Conservation (phyloP, 192 early-diverging fungal genomes). For the Coemansia sp. region DNA sequence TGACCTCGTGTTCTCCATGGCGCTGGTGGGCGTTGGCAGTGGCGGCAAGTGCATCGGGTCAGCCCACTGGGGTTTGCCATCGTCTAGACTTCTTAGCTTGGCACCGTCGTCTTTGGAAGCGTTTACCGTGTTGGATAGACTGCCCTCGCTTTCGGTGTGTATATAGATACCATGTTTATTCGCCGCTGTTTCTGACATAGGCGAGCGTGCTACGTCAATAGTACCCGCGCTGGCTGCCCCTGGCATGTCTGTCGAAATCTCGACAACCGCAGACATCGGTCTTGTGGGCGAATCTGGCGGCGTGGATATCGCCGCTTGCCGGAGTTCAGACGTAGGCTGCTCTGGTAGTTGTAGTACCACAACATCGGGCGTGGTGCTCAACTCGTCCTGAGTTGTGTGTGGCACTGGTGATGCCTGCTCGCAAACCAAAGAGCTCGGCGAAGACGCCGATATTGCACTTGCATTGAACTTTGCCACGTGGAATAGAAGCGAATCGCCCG, state of each 20-base stretch:
- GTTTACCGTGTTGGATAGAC: not conserved
- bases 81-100: not conserved
- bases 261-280: constrained; percentile 4
- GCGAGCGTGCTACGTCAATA: not conserved
- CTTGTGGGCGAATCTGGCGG: constrained; percentile 35
- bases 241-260: constrained; percentile 8
- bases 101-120: not conserved
- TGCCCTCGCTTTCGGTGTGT: not conserved
- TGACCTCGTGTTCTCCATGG: not conserved
- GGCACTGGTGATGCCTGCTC: not conserved
- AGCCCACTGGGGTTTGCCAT: not conserved
- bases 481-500: constrained; percentile 24
- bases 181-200: not conserved
- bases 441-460: not conserved
- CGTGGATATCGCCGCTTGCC: constrained; percentile 11
- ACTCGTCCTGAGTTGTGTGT: not conserved
- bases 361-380: not conserved
- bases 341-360: not conserved
- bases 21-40: not conserved
- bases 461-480: constrained; percentile 14
- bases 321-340: not conserved
- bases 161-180: not conserved
- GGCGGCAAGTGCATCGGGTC: not conserved
- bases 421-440: constrained; percentile 3
- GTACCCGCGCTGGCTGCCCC: constrained; percentile 9